Evolutionary conservation across 768 basidiomycete species (phyloP), one percentile per base, ranked within the genome.

Genomic region (Leucocoprinus leucothites): DNA sequence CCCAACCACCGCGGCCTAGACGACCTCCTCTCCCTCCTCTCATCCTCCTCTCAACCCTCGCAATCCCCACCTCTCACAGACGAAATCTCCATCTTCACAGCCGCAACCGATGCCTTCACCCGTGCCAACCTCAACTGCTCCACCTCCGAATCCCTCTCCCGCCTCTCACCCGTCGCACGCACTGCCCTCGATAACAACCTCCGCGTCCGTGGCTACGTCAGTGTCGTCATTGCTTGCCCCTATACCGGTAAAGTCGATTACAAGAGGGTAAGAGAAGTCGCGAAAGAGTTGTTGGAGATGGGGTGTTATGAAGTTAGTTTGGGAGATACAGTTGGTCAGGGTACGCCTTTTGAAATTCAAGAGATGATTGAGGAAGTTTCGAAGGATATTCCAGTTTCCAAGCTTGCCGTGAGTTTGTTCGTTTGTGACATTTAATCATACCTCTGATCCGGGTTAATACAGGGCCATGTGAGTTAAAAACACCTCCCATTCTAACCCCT

Each of bases 291-390:
- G 34, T 57, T 84, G 3, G 85, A 91, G 57, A 94, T 97, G 90
- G 95, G 95, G 0, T 96, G 93, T 66, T 96, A 96, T 67, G 91
- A 98, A 68, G 83, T 95, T 48, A 90, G 90, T 62, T 71, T 98
- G 19, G 94, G 93, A 0, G 96, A 98, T 66, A 98, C 95, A 2
- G 89, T 91, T 1, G 95, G 95, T 0, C 83, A 84, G 45, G 95
- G 89, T 1, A 89, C 86, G 44, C 92, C 94, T 0, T 70, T 74
- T 21, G 80, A 81, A 35, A 80, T 95, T 26, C 69, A 75, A 4
- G 72, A 76, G 58, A 82, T 98, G 74, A 71, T 97, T 45, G 81
- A 85, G 57, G 84, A 82, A 45, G 86, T 92, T 9, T 78, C 79
- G 67, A 81, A 79, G 60, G 71, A 73, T 35, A 74, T 91, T 25